Percentiles rank a stretch among this genome's conserved stretches.
Evolutionary conservation across 176 grass and related monocot species (phyloP).

Genomic region (Alopecurus myosuroides): DNA sequence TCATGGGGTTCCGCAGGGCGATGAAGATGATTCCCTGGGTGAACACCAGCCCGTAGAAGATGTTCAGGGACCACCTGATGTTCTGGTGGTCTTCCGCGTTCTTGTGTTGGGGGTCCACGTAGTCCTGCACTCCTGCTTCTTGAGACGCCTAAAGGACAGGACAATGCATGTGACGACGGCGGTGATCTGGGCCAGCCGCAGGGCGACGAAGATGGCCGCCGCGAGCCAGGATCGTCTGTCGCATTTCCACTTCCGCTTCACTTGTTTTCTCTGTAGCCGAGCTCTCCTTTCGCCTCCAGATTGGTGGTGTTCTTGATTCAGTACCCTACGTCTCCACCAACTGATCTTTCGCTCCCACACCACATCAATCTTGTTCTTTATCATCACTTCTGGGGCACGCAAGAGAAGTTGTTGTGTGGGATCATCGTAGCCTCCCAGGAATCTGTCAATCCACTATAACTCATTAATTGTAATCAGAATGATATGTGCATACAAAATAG

Average conservation of each 20-base stretch:
- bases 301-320: neutral
- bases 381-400: neutral
- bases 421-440: constrained; percentile 12
- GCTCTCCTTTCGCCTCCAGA: neutral
- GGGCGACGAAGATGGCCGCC: fast-evolving
- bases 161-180: neutral
- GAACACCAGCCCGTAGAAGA: constrained; percentile 22
- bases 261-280: neutral
- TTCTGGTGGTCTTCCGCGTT: neutral
- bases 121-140: constrained; percentile 19
- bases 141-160: neutral
- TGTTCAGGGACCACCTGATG: constrained; percentile 7
- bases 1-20: neutral
- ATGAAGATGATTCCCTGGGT: constrained; percentile 20
- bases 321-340: constrained; percentile 15
- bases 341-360: neutral
- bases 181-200: neutral
- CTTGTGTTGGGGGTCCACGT: neutral
- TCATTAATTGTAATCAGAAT: neutral
- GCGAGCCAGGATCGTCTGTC: neutral
- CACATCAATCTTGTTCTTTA: neutral
- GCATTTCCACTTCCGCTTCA: neutral
- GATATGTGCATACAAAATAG: neutral
- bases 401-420: neutral
- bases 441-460: neutral